Conservation (phyloP, 2,329 filamentous ascomycete species). For the Ophiostoma montium region DNA sequence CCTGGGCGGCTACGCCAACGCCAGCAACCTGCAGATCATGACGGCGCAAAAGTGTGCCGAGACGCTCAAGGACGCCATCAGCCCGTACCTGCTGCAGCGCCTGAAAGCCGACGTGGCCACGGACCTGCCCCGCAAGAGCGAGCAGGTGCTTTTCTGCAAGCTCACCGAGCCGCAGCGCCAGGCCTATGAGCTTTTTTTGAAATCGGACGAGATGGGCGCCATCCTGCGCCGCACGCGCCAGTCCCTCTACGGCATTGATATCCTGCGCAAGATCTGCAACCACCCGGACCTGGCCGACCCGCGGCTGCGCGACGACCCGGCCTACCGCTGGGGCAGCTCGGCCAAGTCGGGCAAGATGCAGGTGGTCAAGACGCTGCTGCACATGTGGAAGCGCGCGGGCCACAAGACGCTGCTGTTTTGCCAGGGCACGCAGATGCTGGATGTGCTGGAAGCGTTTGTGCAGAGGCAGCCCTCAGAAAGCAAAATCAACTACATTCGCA, state of each 20-base stretch:
- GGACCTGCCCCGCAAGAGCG: constrained; percentile 87
- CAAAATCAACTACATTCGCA: constrained; percentile 64
- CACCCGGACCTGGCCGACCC: constrained; percentile 79
- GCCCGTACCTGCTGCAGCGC: constrained; percentile 80
- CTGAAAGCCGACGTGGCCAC: constrained; percentile 89
- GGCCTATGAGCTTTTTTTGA: constrained; percentile 68
- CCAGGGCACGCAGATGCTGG: constrained; percentile 87
- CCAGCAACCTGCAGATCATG: constrained; percentile 85
- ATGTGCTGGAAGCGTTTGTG: constrained; percentile 80
- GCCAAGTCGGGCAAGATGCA: constrained; percentile 90
- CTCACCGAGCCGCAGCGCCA: constrained; percentile 66
- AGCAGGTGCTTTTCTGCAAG: constrained; percentile 93
- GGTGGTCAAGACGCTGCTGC: constrained; percentile 74
- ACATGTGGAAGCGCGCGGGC: constrained; percentile 77
- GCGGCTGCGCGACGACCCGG: constrained; percentile 36
- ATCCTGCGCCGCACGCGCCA: constrained; percentile 65
- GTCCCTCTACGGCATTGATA: constrained; percentile 79
- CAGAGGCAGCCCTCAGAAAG: constrained; percentile 46
- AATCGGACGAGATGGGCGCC: constrained; percentile 70
- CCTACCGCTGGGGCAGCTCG: constrained; percentile 64
- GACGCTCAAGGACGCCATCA: constrained; percentile 84
- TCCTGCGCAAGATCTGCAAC: constrained; percentile 91
- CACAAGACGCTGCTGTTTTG: constrained; percentile 91
- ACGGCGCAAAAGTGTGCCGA: constrained; percentile 90
- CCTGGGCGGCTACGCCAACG: constrained; percentile 87